Conservation (phyloP, 2,329 filamentous ascomycete species). For the Arthrobotrys iridis region DNA sequence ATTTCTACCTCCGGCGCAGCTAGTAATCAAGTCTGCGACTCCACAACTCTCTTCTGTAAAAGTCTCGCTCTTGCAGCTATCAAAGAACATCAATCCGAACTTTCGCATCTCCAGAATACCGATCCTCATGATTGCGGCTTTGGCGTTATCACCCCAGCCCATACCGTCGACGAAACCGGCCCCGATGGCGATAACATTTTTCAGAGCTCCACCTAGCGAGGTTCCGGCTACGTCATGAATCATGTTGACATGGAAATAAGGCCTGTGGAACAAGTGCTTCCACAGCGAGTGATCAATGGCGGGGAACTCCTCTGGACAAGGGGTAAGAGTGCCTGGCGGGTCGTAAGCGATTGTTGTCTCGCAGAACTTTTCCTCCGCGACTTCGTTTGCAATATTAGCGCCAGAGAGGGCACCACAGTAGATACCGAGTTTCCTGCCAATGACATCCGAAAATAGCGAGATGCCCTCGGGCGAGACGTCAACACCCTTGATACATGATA, state of each 20-base stretch:
- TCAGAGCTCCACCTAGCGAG: constrained; percentile 90
- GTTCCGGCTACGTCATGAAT: constrained; percentile 96
- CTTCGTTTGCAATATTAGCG: constrained; percentile 95
- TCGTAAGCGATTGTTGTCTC: constrained; percentile 98
- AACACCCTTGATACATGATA: constrained; percentile 98
- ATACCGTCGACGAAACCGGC: constrained; percentile 95
- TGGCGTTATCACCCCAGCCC: constrained; percentile 98
- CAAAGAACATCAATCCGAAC: constrained; percentile 94
- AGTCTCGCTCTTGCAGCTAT: constrained; percentile 80
- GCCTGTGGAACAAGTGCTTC: constrained; percentile 88
- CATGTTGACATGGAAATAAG: constrained; percentile 96
- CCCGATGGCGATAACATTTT: constrained; percentile 94
- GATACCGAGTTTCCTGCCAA: constrained; percentile 88
- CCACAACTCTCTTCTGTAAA: constrained; percentile 98
- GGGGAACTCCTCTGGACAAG: constrained; percentile 83
- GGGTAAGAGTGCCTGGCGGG: constrained; percentile 80
- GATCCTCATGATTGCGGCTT: constrained; percentile 97
- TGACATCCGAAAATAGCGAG: constrained; percentile 91
- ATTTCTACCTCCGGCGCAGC: constrained; percentile 89
- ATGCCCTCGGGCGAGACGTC: constrained; percentile 88
- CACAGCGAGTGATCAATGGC: constrained; percentile 85
- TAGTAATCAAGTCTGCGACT: constrained; percentile 94
- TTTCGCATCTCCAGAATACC: constrained; percentile 96
- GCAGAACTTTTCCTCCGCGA: constrained; percentile 94
- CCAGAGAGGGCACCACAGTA: constrained; percentile 96